Base-by-base conservation (phyloP, 1,284 basidiomycete genomes). In the Rhodotorula sp. region DNA sequence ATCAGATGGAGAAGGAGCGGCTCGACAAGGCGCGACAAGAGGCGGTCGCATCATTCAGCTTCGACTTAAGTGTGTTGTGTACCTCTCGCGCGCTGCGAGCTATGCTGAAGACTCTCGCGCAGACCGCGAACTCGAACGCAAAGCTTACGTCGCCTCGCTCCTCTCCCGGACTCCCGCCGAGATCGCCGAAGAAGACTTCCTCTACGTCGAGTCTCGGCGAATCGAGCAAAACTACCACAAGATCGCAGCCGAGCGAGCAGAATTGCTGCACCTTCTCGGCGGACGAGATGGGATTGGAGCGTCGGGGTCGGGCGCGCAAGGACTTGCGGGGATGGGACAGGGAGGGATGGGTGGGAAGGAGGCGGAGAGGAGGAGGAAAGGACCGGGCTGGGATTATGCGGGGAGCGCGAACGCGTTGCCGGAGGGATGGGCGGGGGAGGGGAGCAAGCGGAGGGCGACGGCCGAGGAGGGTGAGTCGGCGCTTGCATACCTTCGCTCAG, bases 171-270 rank as follows among this genome's bases (percentile, higher is more conserved):
- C 93, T 0, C 86, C 89, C 1, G 88, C 91, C 63, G 92, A 98
- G 81, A 88, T 97, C 53, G 89, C 89, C 15, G 95, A 99, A 79
- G 96, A 99, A 83, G 94, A 98, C 77, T 91, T 93, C 7, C 84
- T 99, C 0, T 99, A 93, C 81, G 84, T 98, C 73, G 94, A 99
- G 80, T 86, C 96, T 61, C 93, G 95, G 77, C 87, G 92, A 19
- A 85, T 99, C 61, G 94, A 98, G 79, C 95, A 98, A 81, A 92
- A 87, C 75, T 93, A 97, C 79, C 86, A 89, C 56, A 86, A 86
- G 67, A 97, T 96, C 83, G 89, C 90, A 76, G 86, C 87, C 64
- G 94, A 99, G 62, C 85, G 96, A 13, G 94, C 97, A 74, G 92
- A 94, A 57, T 85, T 99, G 36, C 84, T 99, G 72, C 87, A 90